phyloP scores from a whole-genome alignment of 768 basidiomycete genomes.

The Suillus subluteus region DNA sequence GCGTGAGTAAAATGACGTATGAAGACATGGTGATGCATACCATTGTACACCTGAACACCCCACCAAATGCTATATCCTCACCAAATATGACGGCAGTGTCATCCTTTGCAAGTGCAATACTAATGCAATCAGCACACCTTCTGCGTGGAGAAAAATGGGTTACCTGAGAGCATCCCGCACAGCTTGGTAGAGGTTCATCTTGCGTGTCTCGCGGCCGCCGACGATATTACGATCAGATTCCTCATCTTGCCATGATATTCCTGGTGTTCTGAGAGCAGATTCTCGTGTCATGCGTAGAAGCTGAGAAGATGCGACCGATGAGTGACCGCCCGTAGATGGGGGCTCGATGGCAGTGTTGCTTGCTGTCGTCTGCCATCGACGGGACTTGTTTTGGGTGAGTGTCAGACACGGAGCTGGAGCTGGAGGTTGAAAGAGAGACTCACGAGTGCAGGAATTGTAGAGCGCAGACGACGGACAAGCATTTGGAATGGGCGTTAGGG shows the following conservation, averaged over 20 bases:
- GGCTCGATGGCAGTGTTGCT: constrained; percentile 45
- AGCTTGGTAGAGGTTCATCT: constrained; percentile 96
- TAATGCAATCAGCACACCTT: constrained; percentile 32
- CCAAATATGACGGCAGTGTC: constrained; percentile 90
- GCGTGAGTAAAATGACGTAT: constrained; percentile 8
- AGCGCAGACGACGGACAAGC: constrained; percentile 21
- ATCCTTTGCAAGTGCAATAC: constrained; percentile 84
- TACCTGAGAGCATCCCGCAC: constrained; percentile 89
- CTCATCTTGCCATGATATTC: constrained; percentile 71
- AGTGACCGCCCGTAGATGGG: constrained; percentile 82
- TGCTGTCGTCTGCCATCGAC: constrained; percentile 55
- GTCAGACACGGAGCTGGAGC: neutral
- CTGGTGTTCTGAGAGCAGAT: constrained; percentile 70
- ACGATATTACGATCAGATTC: constrained; percentile 52
- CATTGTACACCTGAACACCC: constrained; percentile 94
- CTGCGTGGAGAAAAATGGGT: constrained; percentile 13
- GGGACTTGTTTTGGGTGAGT: constrained; percentile 20
- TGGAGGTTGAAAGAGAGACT: constrained; percentile 9
- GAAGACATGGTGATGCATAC: constrained; percentile 39
- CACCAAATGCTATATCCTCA: constrained; percentile 91
- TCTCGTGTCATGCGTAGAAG: constrained; percentile 70
- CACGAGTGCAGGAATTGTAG: constrained; percentile 24
- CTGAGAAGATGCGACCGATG: constrained; percentile 70
- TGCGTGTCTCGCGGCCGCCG: constrained; percentile 84
- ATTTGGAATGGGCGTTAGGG: constrained; percentile 24